Evolutionary conservation across 495 filamentous ascomycete species (phyloP), one percentile per base, ranked within the genome.

Genomic region (Aspergillus bertholletiae): DNA sequence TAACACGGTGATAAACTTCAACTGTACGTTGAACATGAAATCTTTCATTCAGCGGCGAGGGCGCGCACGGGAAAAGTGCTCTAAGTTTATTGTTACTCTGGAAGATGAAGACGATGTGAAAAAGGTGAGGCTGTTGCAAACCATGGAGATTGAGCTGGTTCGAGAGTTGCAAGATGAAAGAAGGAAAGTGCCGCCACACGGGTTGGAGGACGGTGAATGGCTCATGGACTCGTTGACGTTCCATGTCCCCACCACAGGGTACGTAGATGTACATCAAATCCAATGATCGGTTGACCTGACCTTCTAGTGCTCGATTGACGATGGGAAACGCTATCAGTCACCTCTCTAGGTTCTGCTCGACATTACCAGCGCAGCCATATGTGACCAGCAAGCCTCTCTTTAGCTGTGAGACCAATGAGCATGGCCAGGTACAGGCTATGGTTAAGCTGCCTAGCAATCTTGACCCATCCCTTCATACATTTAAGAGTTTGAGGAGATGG

Each of bases 1-100:
- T 62, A 86, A 93, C 62, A 60, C 86, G 21, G 87, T 94, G 22
- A 73, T 93, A 23, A 89, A 86, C 62, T 91, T 90, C 60, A 81
- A 90, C 47, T 62, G 72, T 28, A 87, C 87, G 18, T 64, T 69
- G 17, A 90, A 84, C 45, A 68, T 91, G 17, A 90, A 88, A 59
- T 84, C 87, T 3, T 92, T 89, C 62, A 83, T 96, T 34, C 90
- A 96, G 63, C 79, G 89, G 22, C 80, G 90, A 18, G 90, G 90
- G 7, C 72, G 90, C 53, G 90, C 90, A 1, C 77, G 90, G 46
- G 82, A 83, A 68, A 64, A 73, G 49, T 66, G 75, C 20, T 91
- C 89, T 4, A 84, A 76, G 46, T 84, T 88, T 62, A 70, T 86
- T 37, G 65, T 92, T 2, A 71, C 93, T 48, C 55, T 78, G 18